Percentiles rank a stretch among this genome's conserved stretches.
These are phyloP conservation scores for Fusarium sp. DNA, from an alignment of 2,329 filamentous ascomycete species.

Conservation along the genomic window DNA sequence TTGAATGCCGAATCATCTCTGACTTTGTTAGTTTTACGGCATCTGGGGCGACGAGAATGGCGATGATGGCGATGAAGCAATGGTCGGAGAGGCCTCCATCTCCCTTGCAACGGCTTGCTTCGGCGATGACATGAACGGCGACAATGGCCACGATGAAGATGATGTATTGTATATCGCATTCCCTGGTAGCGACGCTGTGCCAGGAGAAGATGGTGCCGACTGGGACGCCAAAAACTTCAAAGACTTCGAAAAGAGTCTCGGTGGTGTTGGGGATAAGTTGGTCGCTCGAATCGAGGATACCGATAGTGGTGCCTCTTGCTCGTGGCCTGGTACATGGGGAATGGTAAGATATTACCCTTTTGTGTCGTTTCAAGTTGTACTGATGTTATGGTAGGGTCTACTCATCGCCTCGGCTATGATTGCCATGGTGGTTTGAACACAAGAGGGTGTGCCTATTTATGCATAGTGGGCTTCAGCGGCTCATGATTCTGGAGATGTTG, in stretches of 20 bases:
- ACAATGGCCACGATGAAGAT: conserved; percentile 63
- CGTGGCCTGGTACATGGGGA: conserved; percentile 11
- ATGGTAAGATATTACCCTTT: not conserved
- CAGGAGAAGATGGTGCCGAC: conserved; percentile 60
- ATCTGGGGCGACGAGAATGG: conserved; percentile 71
- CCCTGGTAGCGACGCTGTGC: conserved; percentile 63
- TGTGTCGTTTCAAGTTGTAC: not conserved
- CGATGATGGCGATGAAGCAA: conserved; percentile 55
- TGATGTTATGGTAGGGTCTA: conserved; percentile 33
- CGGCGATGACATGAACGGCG: conserved; percentile 61
- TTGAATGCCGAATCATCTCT: not conserved
- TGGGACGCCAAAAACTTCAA: conserved; percentile 61
- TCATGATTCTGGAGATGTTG: not conserved
- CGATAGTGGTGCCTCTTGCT: conserved; percentile 4
- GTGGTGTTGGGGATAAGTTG: conserved; percentile 60
- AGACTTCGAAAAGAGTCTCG: conserved; percentile 64
- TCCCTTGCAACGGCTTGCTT: conserved; percentile 67
- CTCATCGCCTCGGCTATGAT: conserved; percentile 35
- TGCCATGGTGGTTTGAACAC: conserved; percentile 38
- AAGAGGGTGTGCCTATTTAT: conserved; percentile 37
- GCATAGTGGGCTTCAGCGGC: not conserved
- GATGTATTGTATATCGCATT: conserved; percentile 73
- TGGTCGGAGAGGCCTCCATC: conserved; percentile 66
- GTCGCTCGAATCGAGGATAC: conserved; percentile 49
- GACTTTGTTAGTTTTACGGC: conserved; percentile 59